Percentiles rank a stretch among this genome's conserved stretches.
These are phyloP conservation scores for Gastrodia elata DNA, from an alignment of 106 monocot genomes.

Conservation along the genomic window DNA sequence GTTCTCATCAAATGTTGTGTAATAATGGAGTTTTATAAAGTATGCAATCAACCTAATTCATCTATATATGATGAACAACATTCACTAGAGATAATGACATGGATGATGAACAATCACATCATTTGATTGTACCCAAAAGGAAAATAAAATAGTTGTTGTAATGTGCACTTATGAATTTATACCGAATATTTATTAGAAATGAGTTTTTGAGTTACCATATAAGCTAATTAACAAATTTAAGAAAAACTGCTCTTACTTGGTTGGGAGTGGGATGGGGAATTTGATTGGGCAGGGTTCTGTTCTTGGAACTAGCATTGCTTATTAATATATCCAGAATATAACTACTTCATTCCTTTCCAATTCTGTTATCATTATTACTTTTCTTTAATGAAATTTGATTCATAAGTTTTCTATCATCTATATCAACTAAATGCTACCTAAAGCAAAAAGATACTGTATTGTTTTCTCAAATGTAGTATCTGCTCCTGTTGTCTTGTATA, in stretches of 20 bases:
- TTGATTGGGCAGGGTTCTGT: neutral
- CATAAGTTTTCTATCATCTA: neutral
- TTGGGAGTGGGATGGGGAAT: neutral
- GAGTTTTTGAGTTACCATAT: neutral
- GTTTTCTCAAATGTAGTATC: neutral
- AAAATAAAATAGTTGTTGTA: conserved; percentile 4
- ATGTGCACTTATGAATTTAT: neutral
- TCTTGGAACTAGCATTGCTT: neutral
- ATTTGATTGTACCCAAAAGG: neutral
- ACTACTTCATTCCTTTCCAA: neutral
- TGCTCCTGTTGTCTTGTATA: neutral
- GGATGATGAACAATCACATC: neutral
- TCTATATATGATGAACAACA: neutral
- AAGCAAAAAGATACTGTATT: too few relatives aligned
- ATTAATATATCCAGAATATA: neutral
- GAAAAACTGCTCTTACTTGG: neutral
- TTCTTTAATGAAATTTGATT: neutral
- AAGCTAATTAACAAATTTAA: neutral
- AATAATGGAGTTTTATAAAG: neutral
- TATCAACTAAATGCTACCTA: neutral
- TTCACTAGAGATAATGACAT: neutral
- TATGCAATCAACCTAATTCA: neutral
- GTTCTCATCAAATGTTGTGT: neutral
- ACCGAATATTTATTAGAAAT: neutral
- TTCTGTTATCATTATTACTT: neutral